Evolutionary conservation across 2,329 filamentous ascomycete genomes (phyloP).

Genomic region (Penicillium sp.): DNA sequence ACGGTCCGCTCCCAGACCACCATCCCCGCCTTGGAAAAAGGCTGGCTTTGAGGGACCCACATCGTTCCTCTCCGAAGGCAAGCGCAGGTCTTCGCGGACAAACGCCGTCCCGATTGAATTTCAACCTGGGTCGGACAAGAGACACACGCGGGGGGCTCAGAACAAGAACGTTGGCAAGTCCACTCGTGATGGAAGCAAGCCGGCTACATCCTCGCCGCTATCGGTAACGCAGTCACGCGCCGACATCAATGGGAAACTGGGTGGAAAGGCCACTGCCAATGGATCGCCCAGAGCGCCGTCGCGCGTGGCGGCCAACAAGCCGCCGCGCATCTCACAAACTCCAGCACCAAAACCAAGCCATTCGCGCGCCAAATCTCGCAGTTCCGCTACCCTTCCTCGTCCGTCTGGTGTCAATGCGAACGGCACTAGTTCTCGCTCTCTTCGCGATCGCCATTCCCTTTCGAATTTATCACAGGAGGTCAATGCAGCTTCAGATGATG

Average conservation of each 20-base stretch:
- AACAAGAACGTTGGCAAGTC: slow-evolving; percentile 34
- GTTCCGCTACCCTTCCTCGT: slow-evolving; percentile 24
- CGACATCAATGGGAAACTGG: slow-evolving; percentile 31
- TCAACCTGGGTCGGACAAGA: slow-evolving; percentile 48
- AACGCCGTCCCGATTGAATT: slow-evolving; percentile 48
- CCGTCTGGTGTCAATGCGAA: slow-evolving; percentile 18
- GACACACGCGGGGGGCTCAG: slow-evolving; percentile 45
- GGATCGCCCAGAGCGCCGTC: slow-evolving; percentile 30
- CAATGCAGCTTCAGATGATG: slow-evolving; percentile 12
- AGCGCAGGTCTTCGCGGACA: slow-evolving; percentile 60
- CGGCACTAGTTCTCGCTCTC: slow-evolving; percentile 24
- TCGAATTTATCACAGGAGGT: slow-evolving; percentile 21
- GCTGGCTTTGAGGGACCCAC: slow-evolving; percentile 82
- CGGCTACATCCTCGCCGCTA: slow-evolving; percentile 33
- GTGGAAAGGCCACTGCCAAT: slow-evolving; percentile 32
- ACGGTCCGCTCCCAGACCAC: slow-evolving; percentile 41
- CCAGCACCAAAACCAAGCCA: slow-evolving; percentile 27
- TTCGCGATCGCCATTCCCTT: slow-evolving; percentile 29
- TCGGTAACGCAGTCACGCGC: slow-evolving; percentile 29
- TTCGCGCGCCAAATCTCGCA: slow-evolving; percentile 33
- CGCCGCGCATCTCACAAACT: slow-evolving; percentile 26
- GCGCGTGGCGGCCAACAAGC: slow-evolving; percentile 23
- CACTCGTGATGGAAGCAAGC: slow-evolving; percentile 24
- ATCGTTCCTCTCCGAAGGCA: slow-evolving; percentile 67
- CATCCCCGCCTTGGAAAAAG: slow-evolving; percentile 91